Conservation (phyloP, 2,329 filamentous ascomycete species). For the Colletotrichum sp. region DNA sequence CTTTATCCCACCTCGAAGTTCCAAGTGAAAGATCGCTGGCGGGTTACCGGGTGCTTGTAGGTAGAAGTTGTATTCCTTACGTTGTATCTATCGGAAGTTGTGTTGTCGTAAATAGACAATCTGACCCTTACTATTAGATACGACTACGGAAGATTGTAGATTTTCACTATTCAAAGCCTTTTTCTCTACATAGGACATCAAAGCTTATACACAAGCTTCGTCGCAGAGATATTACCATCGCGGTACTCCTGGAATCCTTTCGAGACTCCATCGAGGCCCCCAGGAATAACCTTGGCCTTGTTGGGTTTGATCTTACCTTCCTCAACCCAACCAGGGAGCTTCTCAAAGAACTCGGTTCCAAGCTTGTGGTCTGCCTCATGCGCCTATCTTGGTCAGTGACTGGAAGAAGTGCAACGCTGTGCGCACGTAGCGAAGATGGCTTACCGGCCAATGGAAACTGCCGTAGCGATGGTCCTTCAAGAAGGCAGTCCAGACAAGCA, state of each 20-base stretch:
- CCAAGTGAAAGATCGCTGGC: no score
- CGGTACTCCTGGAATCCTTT: constrained; percentile 41
- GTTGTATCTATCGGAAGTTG: no score
- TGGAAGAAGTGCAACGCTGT: fast-evolving
- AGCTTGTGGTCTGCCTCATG: constrained; percentile 40
- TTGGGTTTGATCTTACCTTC: constrained; percentile 39
- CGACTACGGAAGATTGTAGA: no score
- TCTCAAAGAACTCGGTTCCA: constrained; percentile 38
- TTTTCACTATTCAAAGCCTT: no score
- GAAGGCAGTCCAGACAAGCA: constrained; percentile 48
- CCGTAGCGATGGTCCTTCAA: constrained; percentile 42
- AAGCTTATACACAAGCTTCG: constrained; percentile 44
- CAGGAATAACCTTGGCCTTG: constrained; percentile 28
- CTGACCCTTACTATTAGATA: no score
- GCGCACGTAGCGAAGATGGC: not conserved
- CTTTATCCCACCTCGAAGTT: no score
- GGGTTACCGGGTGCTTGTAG: no score
- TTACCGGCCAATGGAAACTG: constrained; percentile 39
- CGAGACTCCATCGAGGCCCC: constrained; percentile 34
- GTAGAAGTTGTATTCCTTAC: no score
- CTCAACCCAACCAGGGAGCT: constrained; percentile 36
- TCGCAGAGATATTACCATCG: constrained; percentile 41
- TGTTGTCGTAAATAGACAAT: no score
- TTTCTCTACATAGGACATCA: no score
- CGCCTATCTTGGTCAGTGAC: constrained; percentile 25